Percentiles rank a stretch among this genome's conserved stretches.
These are phyloP conservation scores for Funneliformis mosseae DNA, from an alignment of 192 early-diverging fungal species.

Conservation along the genomic window DNA sequence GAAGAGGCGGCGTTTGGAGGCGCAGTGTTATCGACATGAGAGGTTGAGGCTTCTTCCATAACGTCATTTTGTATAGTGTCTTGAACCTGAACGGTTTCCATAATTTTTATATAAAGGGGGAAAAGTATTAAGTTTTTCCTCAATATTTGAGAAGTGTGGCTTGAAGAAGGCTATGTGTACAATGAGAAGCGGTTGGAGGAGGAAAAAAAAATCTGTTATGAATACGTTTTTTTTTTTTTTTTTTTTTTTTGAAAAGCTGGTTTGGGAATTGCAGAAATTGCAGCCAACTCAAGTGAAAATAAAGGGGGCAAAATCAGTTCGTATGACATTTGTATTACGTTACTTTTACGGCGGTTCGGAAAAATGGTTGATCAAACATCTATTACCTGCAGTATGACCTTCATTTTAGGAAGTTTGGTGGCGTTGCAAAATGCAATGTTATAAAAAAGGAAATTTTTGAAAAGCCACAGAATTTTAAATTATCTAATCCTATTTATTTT, in stretches of 20 bases:
- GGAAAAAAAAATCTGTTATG: slow-evolving; percentile 1
- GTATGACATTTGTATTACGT: background rate
- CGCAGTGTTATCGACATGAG: background rate
- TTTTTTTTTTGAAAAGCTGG: background rate
- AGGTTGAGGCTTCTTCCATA: slow-evolving; percentile 17
- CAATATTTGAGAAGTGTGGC: slow-evolving; percentile 12
- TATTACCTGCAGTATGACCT: background rate
- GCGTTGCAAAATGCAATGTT: background rate
- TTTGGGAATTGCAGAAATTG: background rate
- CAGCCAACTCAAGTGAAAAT: slow-evolving; percentile 5
- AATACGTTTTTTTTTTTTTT: background rate
- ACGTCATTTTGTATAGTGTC: slow-evolving; percentile 22
- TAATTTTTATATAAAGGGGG: slow-evolving; percentile 1
- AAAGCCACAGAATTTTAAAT: background rate
- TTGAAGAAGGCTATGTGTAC: slow-evolving; percentile 27
- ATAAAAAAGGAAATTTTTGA: background rate
- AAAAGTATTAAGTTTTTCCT: background rate
- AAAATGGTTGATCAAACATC: background rate
- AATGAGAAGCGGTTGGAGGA: slow-evolving; percentile 16
- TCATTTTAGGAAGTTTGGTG: background rate
- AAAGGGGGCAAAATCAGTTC: slow-evolving; percentile 4
- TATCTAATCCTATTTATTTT: no score
- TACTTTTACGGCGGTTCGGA: background rate
- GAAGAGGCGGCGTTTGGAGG: background rate
- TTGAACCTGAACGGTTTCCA: slow-evolving; percentile 10